These are phyloP conservation scores for Prunus persica DNA, from an alignment of 306 rosid genomes.

Conservation along the genomic window Prunus_persica_NCBIv2 NC_034009.1:23965001-23965500, in stretches of 20 bases:
- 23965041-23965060: constrained; percentile 17
- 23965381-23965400: too few species aligned
- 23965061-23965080: constrained; percentile 63
- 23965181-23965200: constrained; percentile 35
- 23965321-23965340: background rate
- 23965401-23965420: background rate
- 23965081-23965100: constrained; percentile 65
- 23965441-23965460: background rate
- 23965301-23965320: background rate
- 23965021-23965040: constrained; percentile 14
- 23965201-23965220: background rate
- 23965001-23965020: constrained; percentile 28
- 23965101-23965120: constrained; percentile 71
- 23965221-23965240: background rate
- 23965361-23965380: background rate
- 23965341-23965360: background rate
- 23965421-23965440: background rate
- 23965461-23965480: background rate
- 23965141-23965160: constrained; percentile 66
- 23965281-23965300: background rate
- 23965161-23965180: constrained; percentile 56
- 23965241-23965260: background rate
- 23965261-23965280: background rate
- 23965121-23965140: constrained; percentile 87
- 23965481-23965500: background rate